Percentiles rank a stretch among this genome's conserved stretches.
These are phyloP conservation scores for Neonectria neomacrospora DNA, from an alignment of 2,329 filamentous ascomycete species.

Conservation along the genomic window DNA sequence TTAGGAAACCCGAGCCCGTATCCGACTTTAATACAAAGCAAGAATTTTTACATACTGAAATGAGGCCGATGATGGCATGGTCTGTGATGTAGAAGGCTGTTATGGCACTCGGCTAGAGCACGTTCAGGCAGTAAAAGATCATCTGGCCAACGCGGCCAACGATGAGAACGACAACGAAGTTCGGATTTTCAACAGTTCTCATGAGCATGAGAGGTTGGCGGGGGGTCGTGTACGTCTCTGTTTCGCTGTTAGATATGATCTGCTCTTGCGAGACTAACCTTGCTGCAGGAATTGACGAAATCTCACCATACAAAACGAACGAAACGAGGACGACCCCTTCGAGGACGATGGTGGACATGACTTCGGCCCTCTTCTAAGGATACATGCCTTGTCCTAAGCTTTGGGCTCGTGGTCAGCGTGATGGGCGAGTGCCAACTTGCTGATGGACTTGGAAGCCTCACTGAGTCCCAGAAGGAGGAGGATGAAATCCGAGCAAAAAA, in stretches of 20 bases:
- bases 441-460: background rate
- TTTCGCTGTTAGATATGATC: background rate
- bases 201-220: background rate
- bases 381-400: constrained; percentile 4
- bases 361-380: background rate
- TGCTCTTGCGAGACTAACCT: background rate
- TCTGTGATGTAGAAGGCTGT: background rate
- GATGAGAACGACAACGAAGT: background rate
- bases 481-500: background rate
- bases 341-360: background rate
- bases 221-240: background rate
- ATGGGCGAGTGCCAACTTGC: background rate
- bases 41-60: background rate
- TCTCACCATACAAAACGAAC: background rate
- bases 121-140: constrained; percentile 3
- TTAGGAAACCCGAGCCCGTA: background rate
- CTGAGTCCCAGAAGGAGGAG: background rate
- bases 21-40: no score
- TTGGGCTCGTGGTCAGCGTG: background rate
- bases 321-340: background rate
- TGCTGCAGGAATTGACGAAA: background rate
- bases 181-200: constrained; percentile 1
- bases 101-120: background rate
- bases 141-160: constrained; percentile 1
- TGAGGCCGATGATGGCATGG: background rate